Conservation (phyloP, 768 basidiomycete genomes). For the Mrakia gelida region DNA sequence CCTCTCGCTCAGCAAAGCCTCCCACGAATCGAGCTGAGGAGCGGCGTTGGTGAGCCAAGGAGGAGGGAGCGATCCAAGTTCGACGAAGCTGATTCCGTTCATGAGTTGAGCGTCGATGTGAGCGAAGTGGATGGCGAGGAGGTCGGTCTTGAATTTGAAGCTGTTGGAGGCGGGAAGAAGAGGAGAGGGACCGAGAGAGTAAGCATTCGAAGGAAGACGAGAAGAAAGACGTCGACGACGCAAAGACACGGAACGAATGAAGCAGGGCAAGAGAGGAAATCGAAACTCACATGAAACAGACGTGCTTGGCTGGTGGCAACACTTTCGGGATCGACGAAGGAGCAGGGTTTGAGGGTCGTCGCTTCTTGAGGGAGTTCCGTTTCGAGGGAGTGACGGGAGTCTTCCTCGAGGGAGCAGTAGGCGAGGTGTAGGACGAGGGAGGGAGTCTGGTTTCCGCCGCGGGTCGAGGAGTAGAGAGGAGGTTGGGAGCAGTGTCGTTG, state of each 20-base stretch:
- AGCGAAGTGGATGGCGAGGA: constrained; percentile 69
- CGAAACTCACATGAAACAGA: constrained; percentile 29
- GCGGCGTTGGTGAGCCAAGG: constrained; percentile 47
- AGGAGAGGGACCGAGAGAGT: not conserved
- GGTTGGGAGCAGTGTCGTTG: not conserved
- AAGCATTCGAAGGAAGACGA: not conserved
- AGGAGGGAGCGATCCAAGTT: constrained; percentile 54
- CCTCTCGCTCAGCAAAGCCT: constrained; percentile 70
- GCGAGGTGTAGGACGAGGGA: not conserved
- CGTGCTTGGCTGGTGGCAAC: not conserved
- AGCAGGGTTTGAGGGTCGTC: constrained; percentile 9
- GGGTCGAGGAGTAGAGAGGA: not conserved
- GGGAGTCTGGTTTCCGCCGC: not conserved
- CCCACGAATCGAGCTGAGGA: constrained; percentile 66
- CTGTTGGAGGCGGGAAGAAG: not conserved
- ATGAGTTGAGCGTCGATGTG: constrained; percentile 87
- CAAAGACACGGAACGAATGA: not conserved
- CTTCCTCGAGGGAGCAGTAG: not conserved
- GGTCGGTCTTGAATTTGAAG: constrained; percentile 50
- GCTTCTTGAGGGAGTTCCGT: constrained; percentile 14
- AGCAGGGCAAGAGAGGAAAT: not conserved
- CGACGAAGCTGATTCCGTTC: constrained; percentile 78
- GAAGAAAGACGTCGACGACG: not conserved
- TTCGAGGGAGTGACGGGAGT: constrained; percentile 3
- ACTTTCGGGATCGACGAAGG: not conserved